These are phyloP conservation scores for Boletus huronensis DNA, from an alignment of 768 basidiomycete species.

Conservation along the genomic window DNA sequence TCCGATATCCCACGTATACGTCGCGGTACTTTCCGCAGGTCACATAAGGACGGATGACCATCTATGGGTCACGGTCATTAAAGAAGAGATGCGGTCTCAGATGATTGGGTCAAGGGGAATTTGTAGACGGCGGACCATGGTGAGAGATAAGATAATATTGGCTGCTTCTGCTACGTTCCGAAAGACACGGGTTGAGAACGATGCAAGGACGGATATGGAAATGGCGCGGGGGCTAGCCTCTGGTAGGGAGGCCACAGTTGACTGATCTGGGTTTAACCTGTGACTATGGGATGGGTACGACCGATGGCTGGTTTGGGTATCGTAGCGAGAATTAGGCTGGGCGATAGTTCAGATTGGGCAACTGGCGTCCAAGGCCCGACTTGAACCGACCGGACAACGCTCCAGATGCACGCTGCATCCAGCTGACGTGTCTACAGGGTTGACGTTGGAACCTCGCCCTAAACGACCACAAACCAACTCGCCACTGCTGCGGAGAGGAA, in stretches of 20 bases:
- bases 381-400: neutral
- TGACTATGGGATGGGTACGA: neutral
- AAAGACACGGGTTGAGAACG: conserved; percentile 10
- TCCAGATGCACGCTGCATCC: neutral
- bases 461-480: neutral
- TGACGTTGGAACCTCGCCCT: neutral
- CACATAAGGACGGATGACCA: conserved; percentile 1
- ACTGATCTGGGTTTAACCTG: neutral
- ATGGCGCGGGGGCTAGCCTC: neutral
- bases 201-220: conserved; percentile 1
- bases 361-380: neutral
- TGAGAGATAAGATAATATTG: conserved; percentile 22
- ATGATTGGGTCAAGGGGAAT: conserved; percentile 1
- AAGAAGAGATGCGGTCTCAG: neutral
- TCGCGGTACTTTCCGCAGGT: conserved; percentile 2
- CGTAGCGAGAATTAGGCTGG: neutral
- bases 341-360: neutral
- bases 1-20: neutral
- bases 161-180: conserved; percentile 6
- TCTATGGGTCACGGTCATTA: conserved; percentile 18
- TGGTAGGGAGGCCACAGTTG: neutral
- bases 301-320: neutral
- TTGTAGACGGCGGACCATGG: neutral
- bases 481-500: neutral
- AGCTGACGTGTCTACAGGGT: neutral